Conservation (phyloP, 1,284 basidiomycete species). For the Blastosporella zonata region DNA sequence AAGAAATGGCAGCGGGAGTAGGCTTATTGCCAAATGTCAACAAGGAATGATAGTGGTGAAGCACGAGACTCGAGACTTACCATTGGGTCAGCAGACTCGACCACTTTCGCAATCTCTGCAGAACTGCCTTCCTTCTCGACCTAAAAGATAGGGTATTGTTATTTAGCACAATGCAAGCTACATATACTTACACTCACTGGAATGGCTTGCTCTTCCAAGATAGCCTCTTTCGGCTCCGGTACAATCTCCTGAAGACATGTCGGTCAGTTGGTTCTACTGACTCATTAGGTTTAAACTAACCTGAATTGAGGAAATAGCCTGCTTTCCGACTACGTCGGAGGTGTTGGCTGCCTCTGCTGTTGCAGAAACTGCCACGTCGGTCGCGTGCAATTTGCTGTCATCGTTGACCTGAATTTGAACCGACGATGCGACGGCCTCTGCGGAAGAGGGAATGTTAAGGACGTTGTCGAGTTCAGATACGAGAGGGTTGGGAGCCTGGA, state of each 20-base stretch:
- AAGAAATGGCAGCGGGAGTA: not conserved
- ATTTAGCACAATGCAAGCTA: not conserved
- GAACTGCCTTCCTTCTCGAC: conserved; percentile 4
- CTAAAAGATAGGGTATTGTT: conserved; percentile 3
- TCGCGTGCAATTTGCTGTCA: conserved; percentile 5
- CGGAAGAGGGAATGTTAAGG: not conserved
- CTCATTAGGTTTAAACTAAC: conserved; percentile 7
- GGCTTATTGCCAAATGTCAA: conserved; percentile 10
- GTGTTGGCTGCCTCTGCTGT: not conserved
- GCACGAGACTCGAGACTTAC: conserved; percentile 14
- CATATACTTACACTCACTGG: not conserved
- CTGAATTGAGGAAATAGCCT: conserved; percentile 5
- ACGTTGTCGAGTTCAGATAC: conserved; percentile 1
- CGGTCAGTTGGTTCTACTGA: conserved; percentile 1
- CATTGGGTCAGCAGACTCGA: conserved; percentile 1
- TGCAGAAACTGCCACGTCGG: not conserved
- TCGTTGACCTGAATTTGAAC: conserved; percentile 4
- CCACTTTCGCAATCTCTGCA: not conserved
- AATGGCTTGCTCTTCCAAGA: not conserved
- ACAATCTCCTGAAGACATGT: conserved; percentile 5
- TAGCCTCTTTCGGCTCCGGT: conserved; percentile 8
- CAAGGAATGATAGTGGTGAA: not conserved
- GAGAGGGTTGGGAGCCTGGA: conserved; percentile 1
- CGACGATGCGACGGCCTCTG: not conserved
- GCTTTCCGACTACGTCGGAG: not conserved